Evolutionary conservation across 441 rosid genomes (phyloP), one percentile per base, ranked within the genome.

Genomic region (Euphorbia corollata): DNA sequence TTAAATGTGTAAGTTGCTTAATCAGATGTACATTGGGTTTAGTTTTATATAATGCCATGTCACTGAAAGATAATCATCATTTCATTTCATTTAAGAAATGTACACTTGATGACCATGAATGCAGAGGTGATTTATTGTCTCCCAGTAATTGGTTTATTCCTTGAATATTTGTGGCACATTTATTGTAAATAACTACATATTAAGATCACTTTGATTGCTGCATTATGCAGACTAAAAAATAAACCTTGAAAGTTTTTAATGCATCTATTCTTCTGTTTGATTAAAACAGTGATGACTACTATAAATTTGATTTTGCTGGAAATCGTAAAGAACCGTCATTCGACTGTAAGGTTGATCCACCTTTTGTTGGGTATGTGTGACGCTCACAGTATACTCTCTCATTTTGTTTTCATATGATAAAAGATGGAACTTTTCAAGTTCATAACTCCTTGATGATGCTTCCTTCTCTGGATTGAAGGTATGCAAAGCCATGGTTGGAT

Each of bases 341-440:
- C 74, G 86, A 83, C 72, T 93, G 99, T 75, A 68, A 67, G 75
- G 92, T 91, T 64, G 88, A 91, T 61, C 99, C 99, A 77, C 74
- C 91, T 50, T 84, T 70, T 74, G 75, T 91, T 54, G 99, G 97
- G 99, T 93, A 89, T 69, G 76, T 27, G 32, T 27, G 32, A 27
- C 32, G 32, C 32, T 27, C 32, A 27, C 32, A 27, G 32, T 27
- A 27, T 27, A 41, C 59, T 77, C 69, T 16, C 77, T 65, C 59
- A 73, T 36, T 47, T 38, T 45, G 48, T 53, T 16, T 50, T 1
- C 18, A 50, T 62, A 23, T 76, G 43, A 27, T 23, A 58, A 18
- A 63, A 23, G 41, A 23, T 12, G 45, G 55, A 2, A 2, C 61
- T 32, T 30, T 45, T 8, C 15, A 57, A 57, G 61, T 57, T n/a